Evolutionary conservation across 2,329 filamentous ascomycete genomes (phyloP).

Genomic region (Colletotrichum viniferum): DNA sequence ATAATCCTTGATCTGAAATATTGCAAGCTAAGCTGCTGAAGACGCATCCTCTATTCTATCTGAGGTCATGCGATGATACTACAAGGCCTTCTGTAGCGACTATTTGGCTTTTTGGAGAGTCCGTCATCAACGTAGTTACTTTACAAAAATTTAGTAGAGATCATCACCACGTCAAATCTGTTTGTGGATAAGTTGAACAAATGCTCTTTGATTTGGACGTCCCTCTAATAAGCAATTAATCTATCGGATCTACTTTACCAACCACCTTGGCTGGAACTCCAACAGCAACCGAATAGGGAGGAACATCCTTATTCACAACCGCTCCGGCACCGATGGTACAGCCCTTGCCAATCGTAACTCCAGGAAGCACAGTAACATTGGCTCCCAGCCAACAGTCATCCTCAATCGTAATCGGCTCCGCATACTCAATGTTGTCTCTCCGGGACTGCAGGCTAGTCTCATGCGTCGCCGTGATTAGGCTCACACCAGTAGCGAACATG

Average conservation of each 20-base stretch:
- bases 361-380: constrained; percentile 34
- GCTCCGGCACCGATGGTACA: constrained; percentile 43
- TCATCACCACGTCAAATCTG: not conserved
- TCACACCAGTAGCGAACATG: not conserved
- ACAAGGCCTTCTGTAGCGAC: not conserved
- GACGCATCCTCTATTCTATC: not conserved
- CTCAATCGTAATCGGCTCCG: constrained; percentile 51
- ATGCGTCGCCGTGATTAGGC: constrained; percentile 39
- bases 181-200: not conserved
- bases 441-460: constrained; percentile 52
- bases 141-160: not conserved
- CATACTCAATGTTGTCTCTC: constrained; percentile 52
- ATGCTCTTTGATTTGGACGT: not conserved
- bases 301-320: constrained; percentile 43
- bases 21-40: not conserved
- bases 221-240: not conserved
- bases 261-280: not conserved
- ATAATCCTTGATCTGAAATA: not conserved
- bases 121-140: no score
- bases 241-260: not conserved
- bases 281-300: constrained; percentile 26
- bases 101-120: not conserved
- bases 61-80: not conserved
- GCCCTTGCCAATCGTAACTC: constrained; percentile 43
- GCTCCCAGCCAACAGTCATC: constrained; percentile 47